Percentiles rank a stretch among this genome's conserved stretches.
phyloP scores from a whole-genome alignment of 805 yeast species.

The Saccharomycopsis javanensis region DNA sequence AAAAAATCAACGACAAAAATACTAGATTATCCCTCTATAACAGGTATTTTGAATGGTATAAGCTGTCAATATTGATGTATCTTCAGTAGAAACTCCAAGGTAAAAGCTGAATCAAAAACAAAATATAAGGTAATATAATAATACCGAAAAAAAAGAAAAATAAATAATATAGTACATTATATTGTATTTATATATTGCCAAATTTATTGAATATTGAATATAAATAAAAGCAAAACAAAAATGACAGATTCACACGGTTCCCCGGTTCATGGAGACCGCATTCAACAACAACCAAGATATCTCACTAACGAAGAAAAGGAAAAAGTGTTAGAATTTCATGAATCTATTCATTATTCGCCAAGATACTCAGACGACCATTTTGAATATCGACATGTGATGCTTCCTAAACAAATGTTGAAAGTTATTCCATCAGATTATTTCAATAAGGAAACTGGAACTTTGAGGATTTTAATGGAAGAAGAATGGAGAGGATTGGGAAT shows the following conservation, averaged over 20 bases:
- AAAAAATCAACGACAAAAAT: no score
- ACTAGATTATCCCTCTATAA: no score
- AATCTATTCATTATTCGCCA: slow-evolving; percentile 88
- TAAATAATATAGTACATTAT: no score
- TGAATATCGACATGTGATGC: slow-evolving; percentile 94
- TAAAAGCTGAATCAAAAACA: no score
- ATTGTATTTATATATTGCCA: no score
- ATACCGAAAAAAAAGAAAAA: no score
- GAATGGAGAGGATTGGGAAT: slow-evolving; percentile 99
- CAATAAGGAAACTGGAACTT: slow-evolving; percentile 86
- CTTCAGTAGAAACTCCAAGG: no score
- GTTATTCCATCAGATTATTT: slow-evolving; percentile 91
- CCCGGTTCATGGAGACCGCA: background rate
- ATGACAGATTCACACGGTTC: background rate
- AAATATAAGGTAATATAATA: no score
- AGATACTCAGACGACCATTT: slow-evolving; percentile 84
- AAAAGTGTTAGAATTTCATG: slow-evolving; percentile 83
- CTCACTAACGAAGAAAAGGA: slow-evolving; percentile 77
- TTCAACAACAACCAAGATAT: slow-evolving; percentile 33
- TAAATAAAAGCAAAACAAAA: background rate
- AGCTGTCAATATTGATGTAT: no score
- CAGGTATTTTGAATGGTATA: no score
- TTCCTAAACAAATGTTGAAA: slow-evolving; percentile 92
- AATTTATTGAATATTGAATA: background rate
- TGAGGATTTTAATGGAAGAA: slow-evolving; percentile 82